Conservation (phyloP, 768 basidiomycete genomes). For the Russula dissimulans region DNA sequence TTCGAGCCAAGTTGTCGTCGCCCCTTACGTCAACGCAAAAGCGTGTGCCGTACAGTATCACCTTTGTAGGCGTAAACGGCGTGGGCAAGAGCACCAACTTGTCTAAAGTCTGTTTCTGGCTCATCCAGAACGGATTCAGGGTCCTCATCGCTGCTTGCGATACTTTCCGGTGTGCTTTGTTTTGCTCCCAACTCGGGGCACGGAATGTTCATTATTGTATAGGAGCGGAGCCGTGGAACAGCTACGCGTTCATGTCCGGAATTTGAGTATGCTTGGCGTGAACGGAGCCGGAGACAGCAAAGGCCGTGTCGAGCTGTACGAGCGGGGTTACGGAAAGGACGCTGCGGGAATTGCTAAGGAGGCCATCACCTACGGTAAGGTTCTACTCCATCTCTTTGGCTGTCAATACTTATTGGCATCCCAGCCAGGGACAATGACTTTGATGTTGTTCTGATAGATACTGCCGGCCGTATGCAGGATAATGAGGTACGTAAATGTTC, state of each 20-base stretch:
- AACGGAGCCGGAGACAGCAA: conserved; percentile 59
- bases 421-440: conserved; percentile 82
- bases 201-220: neutral
- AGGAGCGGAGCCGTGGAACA: conserved; percentile 98
- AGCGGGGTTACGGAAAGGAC: conserved; percentile 96
- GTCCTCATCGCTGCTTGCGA: conserved; percentile 98
- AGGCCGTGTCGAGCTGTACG: conserved; percentile 84
- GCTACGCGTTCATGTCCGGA: conserved; percentile 90
- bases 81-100: conserved; percentile 98
- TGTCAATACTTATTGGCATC: neutral
- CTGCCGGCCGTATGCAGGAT: conserved; percentile 98
- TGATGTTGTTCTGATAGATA: conserved; percentile 96
- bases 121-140: conserved; percentile 87
- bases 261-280: conserved; percentile 75
- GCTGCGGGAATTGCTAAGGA: conserved; percentile 98
- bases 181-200: neutral
- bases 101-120: conserved; percentile 98
- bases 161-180: conserved; percentile 64
- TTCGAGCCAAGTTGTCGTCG: conserved; percentile 76
- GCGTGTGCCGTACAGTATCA: conserved; percentile 81
- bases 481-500: conserved; percentile 61
- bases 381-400: neutral
- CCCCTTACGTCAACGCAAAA: conserved; percentile 67
- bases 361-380: conserved; percentile 79
- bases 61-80: conserved; percentile 97